These are phyloP conservation scores for Pythium chondricola DNA, from an alignment of 352 stramenopile species.

Conservation along the genomic window DNA sequence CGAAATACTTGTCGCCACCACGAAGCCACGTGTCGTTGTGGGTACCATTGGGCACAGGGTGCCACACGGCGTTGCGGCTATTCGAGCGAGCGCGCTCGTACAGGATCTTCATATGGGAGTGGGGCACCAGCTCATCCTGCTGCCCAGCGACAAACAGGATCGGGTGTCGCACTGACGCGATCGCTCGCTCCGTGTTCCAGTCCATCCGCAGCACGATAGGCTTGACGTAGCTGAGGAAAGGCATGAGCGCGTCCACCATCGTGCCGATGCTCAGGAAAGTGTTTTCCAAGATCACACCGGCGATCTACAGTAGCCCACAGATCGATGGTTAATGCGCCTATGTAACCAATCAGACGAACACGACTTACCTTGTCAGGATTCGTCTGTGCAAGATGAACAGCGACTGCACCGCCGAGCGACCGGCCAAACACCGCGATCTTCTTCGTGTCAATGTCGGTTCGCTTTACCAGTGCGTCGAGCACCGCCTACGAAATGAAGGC, in stretches of 20 bases:
- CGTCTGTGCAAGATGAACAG: conserved; percentile 86
- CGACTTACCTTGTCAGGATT: conserved; percentile 45
- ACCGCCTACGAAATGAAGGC: conserved; percentile 45
- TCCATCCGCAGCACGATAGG: conserved; percentile 85
- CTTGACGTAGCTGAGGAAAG: conserved; percentile 87
- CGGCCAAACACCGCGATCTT: conserved; percentile 91
- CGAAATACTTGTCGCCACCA: conserved; percentile 86
- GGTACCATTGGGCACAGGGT: conserved; percentile 82
- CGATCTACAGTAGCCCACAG: conserved; percentile 38
- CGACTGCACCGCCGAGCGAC: conserved; percentile 89
- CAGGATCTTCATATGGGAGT: conserved; percentile 84
- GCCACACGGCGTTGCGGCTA: conserved; percentile 53
- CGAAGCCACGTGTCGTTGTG: conserved; percentile 94
- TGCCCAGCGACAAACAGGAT: conserved; percentile 90
- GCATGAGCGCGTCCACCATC: conserved; percentile 94
- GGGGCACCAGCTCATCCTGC: conserved; percentile 90
- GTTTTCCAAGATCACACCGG: conserved; percentile 92
- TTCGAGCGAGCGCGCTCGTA: conserved; percentile 52
- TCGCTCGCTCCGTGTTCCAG: conserved; percentile 77
- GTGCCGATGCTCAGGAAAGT: conserved; percentile 91
- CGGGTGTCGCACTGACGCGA: conserved; percentile 64
- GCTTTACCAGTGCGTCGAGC: conserved; percentile 66
- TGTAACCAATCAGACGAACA: background rate
- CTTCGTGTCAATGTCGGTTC: conserved; percentile 74
- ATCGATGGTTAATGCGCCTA: background rate